Base-by-base conservation (phyloP, 371 early-diverging fungal genomes). In the Phascolomyces articulosus region DNA sequence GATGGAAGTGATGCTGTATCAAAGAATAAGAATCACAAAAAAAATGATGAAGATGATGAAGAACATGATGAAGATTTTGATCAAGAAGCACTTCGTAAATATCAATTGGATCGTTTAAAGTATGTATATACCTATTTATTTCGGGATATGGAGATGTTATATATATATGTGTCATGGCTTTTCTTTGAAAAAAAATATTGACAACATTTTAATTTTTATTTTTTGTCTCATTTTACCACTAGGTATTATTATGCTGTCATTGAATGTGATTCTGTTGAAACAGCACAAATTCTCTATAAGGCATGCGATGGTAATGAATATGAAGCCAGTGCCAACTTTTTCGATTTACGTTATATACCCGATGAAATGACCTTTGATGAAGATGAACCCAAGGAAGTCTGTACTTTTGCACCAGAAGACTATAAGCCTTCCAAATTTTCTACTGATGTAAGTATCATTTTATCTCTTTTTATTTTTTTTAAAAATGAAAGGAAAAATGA, bases 271-370 rank as follows among this genome's bases (percentile, higher is more conserved):
- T 80, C 85, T n/a, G 84, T 91, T 1, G 85, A 80, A 57, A 96
- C 97, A 2, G 97, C 98, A 21, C 79, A 82, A 53, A 77, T 87
- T 7, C 92, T 99, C 57, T 95, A 93, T 69, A 73, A 87, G 16
- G 79, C 87, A 20, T 95, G 96, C 71, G 99, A 99, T 73, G 96
- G 95, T 15, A 85, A 92, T 11, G 99, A 99, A 76, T 97, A 91
- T 70, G 99, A 98, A 74, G 85, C 87, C 53, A 92, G 94, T 44
- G 89, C 95, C 60, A 97, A 97, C 82, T 92, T 93, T 64, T 94
- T 99, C 67, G 98, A 99, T 77, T 75, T 98, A 67, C 87, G 98
- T n/a, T 99, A 91, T 86, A 90, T 99, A 60, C 98, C 99, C 49
- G 95, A 96, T 68, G 96, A 90, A 21, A 92, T 92, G 91, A 74